A percentile compares a stretch with the other conserved stretches of the same genome.
These are phyloP conservation scores for Eleusine coracana DNA, from an alignment of 176 grass and related monocot genomes.

Conservation along the genomic window DNA sequence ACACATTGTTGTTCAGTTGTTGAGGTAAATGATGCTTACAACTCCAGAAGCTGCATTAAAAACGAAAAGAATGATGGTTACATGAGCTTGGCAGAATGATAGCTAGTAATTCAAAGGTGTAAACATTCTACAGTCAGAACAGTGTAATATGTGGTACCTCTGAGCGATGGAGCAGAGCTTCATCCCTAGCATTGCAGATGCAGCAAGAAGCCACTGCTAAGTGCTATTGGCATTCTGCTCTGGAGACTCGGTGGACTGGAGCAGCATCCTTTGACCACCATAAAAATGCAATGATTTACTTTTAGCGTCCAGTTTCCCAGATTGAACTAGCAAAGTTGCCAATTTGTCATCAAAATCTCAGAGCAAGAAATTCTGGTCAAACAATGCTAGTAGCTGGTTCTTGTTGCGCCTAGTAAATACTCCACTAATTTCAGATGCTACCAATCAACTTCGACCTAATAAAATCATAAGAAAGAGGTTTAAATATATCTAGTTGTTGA, in stretches of 20 bases:
- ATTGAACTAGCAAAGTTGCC: slow-evolving; percentile 17
- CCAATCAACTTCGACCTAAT: neutral
- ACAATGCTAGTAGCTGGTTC: neutral
- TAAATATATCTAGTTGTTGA: neutral
- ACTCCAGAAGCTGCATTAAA: slow-evolving; percentile 3
- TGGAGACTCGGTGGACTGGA: neutral
- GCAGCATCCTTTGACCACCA: neutral
- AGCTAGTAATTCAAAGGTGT: neutral
- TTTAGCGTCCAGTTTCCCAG: neutral
- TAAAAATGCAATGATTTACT: neutral
- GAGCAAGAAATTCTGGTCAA: slow-evolving; percentile 8
- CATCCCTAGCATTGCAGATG: slow-evolving; percentile 32
- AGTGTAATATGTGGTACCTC: neutral
- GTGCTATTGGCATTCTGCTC: slow-evolving; percentile 23
- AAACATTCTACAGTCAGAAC: slow-evolving; percentile 25
- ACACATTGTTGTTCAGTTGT: neutral
- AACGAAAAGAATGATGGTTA: neutral
- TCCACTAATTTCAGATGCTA: neutral
- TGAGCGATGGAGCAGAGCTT: slow-evolving; percentile 31
- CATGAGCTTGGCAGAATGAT: neutral
- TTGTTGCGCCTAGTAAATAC: neutral
- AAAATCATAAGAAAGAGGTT: neutral
- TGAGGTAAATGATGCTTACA: slow-evolving; percentile 1
- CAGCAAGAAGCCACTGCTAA: slow-evolving; percentile 30
- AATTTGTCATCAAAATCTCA: slow-evolving; percentile 25